Conservation (phyloP, 2,329 filamentous ascomycete genomes). For the Colletotrichum sp. region DNA sequence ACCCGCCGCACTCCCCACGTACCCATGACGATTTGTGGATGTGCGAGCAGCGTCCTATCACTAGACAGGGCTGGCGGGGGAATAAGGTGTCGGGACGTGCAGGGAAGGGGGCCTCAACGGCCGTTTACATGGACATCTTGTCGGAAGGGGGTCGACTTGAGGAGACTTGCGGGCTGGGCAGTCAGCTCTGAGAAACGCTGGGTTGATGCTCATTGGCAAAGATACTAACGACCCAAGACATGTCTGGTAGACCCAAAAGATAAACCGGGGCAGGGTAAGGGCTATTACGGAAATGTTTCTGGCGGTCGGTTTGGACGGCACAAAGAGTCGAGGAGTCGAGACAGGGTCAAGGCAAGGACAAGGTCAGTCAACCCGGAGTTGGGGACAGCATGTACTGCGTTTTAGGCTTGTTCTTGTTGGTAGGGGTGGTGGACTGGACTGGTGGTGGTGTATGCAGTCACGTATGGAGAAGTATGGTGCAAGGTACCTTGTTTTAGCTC, state of each 20-base stretch:
- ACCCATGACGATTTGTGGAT: constrained; percentile 1
- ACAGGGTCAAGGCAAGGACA: constrained; percentile 1
- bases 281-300: constrained; percentile 14
- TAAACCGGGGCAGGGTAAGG: constrained; percentile 15
- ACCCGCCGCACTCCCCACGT: background rate
- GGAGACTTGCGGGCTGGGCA: constrained; percentile 16
- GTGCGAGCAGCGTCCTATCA: constrained; percentile 10
- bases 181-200: constrained; percentile 10
- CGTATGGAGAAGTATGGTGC: background rate
- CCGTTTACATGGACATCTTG: background rate
- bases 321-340: background rate
- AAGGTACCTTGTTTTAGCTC: background rate
- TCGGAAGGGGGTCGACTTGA: background rate
- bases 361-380: constrained; percentile 14
- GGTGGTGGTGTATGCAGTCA: constrained; percentile 5
- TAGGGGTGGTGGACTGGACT: background rate
- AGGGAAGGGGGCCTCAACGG: constrained; percentile 9
- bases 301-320: constrained; percentile 13
- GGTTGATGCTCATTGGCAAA: background rate
- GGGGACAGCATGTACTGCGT: constrained; percentile 6
- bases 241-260: constrained; percentile 18
- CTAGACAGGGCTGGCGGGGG: constrained; percentile 15
- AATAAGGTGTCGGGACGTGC: constrained; percentile 4
- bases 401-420: background rate
- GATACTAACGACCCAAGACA: constrained; percentile 15